These are phyloP conservation scores for Ceratobasidium sp. DNA, from an alignment of 1,284 basidiomycete species.

Conservation along the genomic window DNA sequence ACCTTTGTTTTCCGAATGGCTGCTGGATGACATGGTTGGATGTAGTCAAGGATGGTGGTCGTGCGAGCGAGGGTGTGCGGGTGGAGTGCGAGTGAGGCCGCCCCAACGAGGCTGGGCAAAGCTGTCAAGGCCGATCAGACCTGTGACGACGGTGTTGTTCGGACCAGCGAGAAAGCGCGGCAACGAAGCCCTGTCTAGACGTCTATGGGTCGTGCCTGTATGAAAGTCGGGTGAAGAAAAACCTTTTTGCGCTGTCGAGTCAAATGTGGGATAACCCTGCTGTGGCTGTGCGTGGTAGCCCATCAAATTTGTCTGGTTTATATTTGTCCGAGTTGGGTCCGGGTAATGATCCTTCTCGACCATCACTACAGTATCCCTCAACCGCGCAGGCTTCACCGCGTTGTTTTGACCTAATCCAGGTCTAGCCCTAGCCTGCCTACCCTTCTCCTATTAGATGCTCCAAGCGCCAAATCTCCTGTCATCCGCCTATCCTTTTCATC, in stretches of 20 bases:
- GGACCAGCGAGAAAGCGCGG: neutral
- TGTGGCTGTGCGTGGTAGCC: conserved; percentile 2
- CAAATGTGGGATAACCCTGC: neutral
- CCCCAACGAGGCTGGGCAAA: neutral
- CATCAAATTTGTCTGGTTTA: neutral
- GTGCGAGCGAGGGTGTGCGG: too few species aligned
- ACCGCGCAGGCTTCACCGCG: too few species aligned
- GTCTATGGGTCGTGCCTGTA: neutral
- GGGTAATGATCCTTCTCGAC: too few species aligned
- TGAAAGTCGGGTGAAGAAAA: neutral
- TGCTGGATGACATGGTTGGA: neutral
- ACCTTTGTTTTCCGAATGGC: neutral
- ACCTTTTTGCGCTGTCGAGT: neutral
- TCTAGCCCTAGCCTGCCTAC: too few species aligned
- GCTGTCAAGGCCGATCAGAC: neutral
- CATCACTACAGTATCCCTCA: too few species aligned
- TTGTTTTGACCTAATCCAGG: too few species aligned
- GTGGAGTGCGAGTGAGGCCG: neutral
- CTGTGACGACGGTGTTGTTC: neutral
- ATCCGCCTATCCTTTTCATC: too few species aligned
- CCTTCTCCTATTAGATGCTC: too few species aligned
- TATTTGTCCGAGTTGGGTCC: too few species aligned
- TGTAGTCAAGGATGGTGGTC: neutral
- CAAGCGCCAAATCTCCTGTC: too few species aligned
- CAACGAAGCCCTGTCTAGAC: neutral